These are phyloP conservation scores for Aureobasidium sp. DNA, from an alignment of 2,329 filamentous ascomycete species.

Conservation along the genomic window DNA sequence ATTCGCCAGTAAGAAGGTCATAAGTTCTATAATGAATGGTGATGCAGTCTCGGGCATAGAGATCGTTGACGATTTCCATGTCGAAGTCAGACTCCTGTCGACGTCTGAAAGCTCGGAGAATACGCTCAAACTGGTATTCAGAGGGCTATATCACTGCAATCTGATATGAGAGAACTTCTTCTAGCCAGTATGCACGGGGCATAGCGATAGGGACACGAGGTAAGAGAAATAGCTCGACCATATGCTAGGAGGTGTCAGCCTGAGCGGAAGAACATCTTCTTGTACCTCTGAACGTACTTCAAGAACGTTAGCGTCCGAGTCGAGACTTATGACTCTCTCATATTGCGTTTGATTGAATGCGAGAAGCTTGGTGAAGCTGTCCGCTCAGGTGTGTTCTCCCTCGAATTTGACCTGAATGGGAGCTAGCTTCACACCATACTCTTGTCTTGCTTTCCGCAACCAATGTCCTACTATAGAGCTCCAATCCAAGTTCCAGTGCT, in stretches of 20 bases:
- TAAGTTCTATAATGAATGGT: conserved; percentile 60
- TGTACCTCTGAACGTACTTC: conserved; percentile 32
- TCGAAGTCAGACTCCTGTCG: conserved; percentile 37
- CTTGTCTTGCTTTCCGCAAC: not conserved
- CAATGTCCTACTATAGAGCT: not conserved
- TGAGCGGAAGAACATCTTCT: not conserved
- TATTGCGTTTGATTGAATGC: conserved; percentile 63
- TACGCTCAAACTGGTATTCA: not conserved
- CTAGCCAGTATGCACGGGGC: conserved; percentile 66
- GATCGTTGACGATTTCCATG: conserved; percentile 60
- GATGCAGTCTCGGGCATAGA: conserved; percentile 54
- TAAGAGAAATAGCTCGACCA: conserved; percentile 67
- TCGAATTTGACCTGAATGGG: not conserved
- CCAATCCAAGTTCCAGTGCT: not conserved
- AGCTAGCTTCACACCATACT: not conserved
- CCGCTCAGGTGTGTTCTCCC: conserved; percentile 48
- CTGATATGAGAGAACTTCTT: conserved; percentile 22
- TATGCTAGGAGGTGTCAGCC: conserved; percentile 21
- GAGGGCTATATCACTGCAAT: conserved; percentile 22
- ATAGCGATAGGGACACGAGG: conserved; percentile 56
- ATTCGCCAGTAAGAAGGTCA: conserved; percentile 56
- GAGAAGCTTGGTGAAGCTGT: conserved; percentile 60
- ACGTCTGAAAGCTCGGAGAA: conserved; percentile 13
- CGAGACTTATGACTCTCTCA: conserved; percentile 49
- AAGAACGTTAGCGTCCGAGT: conserved; percentile 59